Base-by-base conservation (phyloP, 345 rosid species). In the Camelina laxa region DNA sequence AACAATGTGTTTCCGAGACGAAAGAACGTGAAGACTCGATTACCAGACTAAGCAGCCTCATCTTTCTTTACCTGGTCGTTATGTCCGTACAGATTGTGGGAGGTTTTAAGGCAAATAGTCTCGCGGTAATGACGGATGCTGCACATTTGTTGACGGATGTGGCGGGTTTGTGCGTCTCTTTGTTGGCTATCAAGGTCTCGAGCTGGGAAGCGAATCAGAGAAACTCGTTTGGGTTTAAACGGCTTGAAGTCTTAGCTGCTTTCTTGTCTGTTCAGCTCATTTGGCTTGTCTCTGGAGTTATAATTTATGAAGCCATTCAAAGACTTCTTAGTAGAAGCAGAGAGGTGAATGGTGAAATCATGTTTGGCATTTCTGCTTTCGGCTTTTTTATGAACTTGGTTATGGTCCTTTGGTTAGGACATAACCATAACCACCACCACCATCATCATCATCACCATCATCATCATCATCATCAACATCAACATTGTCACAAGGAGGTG, bases 111-210 rank as follows among this genome's bases (percentile, higher is more conserved):
- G 92, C 98, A 20, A 85, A 91, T 80, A 93, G 96, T 44, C 89
- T 93, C 20, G 97, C 97, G 22, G 85, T 88, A 6, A 80, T 93
- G 50, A 82, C 97, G 0, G 97, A 93, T 77, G 97, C 98, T 60
- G 96, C 89, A 0, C 98, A 89, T 83, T 73, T 91, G 86, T 76
- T 89, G 6, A 80, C 88, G 0, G 98, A 93, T 78, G 80, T 89
- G 15, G 88, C 84, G 11, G 97, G 96, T 63, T 80, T 89, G 31
- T 81, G 79, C 24, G 82, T 93, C 47, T 85, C 98, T 31, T 87
- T 93, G 56, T 79, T 91, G 15, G 78, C 93, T 0, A 84, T 89
- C 44, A 83, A 91, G 84, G 91, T 89, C n/a, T 91, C 98, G 3
- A 87, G 90, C 57, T 89, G 98, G 98, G 80, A 85, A 67, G 86